Evolutionary conservation across 768 basidiomycete genomes (phyloP), one percentile per base, ranked within the genome.

Genomic region (Lentinula sp.): DNA sequence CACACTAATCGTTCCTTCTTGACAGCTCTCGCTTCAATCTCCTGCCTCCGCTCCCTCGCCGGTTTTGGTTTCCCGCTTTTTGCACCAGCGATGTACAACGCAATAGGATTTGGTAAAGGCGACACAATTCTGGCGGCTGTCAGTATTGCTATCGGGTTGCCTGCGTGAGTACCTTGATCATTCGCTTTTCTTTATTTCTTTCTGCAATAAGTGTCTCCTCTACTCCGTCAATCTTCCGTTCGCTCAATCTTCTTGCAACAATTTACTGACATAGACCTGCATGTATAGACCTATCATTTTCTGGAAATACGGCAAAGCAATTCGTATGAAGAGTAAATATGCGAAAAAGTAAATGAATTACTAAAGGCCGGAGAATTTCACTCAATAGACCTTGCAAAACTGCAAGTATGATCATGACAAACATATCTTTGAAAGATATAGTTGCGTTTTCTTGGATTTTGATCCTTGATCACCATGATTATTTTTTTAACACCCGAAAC

Each of bases 41-140:
- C 85, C 0, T 86, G 71, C 67, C 69, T 91, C 12, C 83, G 90
- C 23, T 84, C 86, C 0, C 59, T 90, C 1, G 82, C 84, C 0
- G 90, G 90, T 0, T 91, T 90, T 57, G 85, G 80, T 0, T 91
- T 93, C 68, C 91, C 90, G 2, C 72, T 92, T 16, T 92, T 92
- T 65, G 87, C 85, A 2, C 85, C 87, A 18, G 75, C 80, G 42
- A 87, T 91, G 83, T 91, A 82, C 71, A 70, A 74, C 0, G 73
- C 75, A 10, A 74, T 91, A 0, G 90, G 88, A 4, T 87, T 85
- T 60, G 90, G 89, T 0, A 87, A 85, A 61, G 87, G 86, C 6
- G 72, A 85, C 63, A 87, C 88, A 0, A 76, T 91, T 3, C 76
- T 92, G 10, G 88, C 89, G 0, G 78, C 68, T 10, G 65, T 81